Percentiles rank a stretch among this genome's conserved stretches.
Evolutionary conservation across 2,329 filamentous ascomycete genomes (phyloP).

Genomic region (Penicillium sp.): DNA sequence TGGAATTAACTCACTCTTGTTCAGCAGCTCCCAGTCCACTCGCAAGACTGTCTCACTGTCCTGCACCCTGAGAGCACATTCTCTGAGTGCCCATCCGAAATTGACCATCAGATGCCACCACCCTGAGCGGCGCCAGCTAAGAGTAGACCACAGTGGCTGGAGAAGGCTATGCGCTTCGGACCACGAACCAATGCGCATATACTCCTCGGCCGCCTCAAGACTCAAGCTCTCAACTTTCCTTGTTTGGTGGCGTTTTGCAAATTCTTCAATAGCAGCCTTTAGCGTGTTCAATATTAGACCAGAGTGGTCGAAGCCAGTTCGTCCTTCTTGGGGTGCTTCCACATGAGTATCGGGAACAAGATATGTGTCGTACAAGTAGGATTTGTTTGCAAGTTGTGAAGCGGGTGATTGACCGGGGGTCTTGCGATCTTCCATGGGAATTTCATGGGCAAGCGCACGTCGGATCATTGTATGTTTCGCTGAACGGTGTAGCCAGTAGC

Average conservation of each 20-base stretch:
- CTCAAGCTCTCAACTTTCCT: slow-evolving; percentile 55
- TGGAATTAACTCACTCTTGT: slow-evolving; percentile 30
- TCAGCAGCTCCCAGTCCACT: slow-evolving; percentile 58
- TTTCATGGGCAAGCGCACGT: slow-evolving; percentile 52
- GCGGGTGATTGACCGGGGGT: slow-evolving; percentile 56
- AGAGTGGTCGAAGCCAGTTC: slow-evolving; percentile 51
- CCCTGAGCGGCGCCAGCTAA: slow-evolving; percentile 59
- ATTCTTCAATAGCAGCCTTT: slow-evolving; percentile 50
- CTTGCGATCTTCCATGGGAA: slow-evolving; percentile 58
- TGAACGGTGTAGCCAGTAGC: slow-evolving; percentile 59
- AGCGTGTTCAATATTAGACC: slow-evolving; percentile 50
- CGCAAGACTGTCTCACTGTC: slow-evolving; percentile 51
- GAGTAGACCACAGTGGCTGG: slow-evolving; percentile 53
- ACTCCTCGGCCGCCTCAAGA: slow-evolving; percentile 55
- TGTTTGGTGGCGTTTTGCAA: slow-evolving; percentile 51
- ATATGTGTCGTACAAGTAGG: slow-evolving; percentile 58
- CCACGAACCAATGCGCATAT: slow-evolving; percentile 51
- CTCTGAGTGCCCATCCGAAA: slow-evolving; percentile 53
- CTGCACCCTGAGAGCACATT: slow-evolving; percentile 49
- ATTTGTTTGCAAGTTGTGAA: slow-evolving; percentile 54
- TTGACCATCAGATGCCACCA: slow-evolving; percentile 59
- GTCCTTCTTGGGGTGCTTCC: slow-evolving; percentile 49
- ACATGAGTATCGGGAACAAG: slow-evolving; percentile 58
- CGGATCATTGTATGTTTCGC: slow-evolving; percentile 53
- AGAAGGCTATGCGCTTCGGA: slow-evolving; percentile 52